phyloP scores from a whole-genome alignment of 2,329 filamentous ascomycete species.

The Arthrobotrys pseudoclavata region DNA sequence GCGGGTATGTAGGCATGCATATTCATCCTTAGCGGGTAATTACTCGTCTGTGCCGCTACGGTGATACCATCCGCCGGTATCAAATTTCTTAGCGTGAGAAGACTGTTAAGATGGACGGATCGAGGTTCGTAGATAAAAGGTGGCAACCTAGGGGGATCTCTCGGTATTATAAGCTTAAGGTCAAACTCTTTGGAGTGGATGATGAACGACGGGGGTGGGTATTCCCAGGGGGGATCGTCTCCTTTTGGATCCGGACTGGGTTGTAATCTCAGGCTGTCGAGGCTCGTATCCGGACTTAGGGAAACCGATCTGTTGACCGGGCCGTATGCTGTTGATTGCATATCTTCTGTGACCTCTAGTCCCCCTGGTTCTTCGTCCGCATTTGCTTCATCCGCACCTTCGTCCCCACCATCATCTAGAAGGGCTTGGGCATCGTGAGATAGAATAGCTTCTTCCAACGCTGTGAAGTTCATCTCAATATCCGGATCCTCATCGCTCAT shows the following conservation, averaged over 20 bases:
- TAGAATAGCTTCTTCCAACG: constrained; percentile 28
- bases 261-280: not conserved
- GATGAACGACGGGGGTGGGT: constrained; percentile 40
- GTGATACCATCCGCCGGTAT: constrained; percentile 54
- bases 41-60: constrained; percentile 35
- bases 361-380: not conserved
- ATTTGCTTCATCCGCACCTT: constrained; percentile 64
- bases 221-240: constrained; percentile 39
- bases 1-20: constrained; percentile 77
- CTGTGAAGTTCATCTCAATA: constrained; percentile 35
- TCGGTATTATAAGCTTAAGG: constrained; percentile 35
- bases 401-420: constrained; percentile 72
- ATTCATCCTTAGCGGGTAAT: constrained; percentile 67
- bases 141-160: constrained; percentile 18
- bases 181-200: constrained; percentile 56
- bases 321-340: constrained; percentile 42
- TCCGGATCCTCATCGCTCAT: constrained; percentile 26
- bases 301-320: constrained; percentile 10
- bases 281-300: not conserved
- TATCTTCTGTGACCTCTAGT: constrained; percentile 29
- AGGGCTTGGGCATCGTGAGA: not conserved
- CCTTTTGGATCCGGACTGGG: not conserved
- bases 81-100: constrained; percentile 39
- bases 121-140: not conserved
- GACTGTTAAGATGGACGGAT: constrained; percentile 30